Percentiles rank a stretch among this genome's conserved stretches.
These are phyloP conservation scores for Metschnikowia reukaufii DNA, from an alignment of 805 yeast genomes.

Conservation along the genomic window DNA sequence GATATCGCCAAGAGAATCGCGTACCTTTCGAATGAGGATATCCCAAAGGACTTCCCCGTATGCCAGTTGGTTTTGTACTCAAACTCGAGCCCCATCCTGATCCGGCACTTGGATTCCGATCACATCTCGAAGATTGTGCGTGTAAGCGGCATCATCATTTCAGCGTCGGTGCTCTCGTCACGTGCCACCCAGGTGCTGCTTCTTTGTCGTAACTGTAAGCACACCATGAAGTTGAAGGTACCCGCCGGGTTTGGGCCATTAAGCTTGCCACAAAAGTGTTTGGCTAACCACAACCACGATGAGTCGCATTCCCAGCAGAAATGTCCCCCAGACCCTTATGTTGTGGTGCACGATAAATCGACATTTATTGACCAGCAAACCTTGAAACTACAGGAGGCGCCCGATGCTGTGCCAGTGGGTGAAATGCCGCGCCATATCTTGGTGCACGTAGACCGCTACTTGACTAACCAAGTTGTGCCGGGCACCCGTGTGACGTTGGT, in stretches of 20 bases:
- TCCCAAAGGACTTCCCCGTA: conserved; percentile 60
- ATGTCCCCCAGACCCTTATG: conserved; percentile 92
- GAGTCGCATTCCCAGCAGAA: conserved; percentile 46
- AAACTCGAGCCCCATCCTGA: conserved; percentile 66
- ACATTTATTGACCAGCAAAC: conserved; percentile 94
- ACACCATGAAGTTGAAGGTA: conserved; percentile 64
- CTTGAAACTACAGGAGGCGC: conserved; percentile 92
- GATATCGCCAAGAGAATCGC: conserved; percentile 80
- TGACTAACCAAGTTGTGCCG: conserved; percentile 89
- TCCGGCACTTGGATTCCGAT: conserved; percentile 81
- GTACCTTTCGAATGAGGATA: conserved; percentile 51
- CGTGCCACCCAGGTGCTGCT: conserved; percentile 82
- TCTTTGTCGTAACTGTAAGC: conserved; percentile 86
- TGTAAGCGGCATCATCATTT: conserved; percentile 88
- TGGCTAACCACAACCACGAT: conserved; percentile 42
- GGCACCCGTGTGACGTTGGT: conserved; percentile 91
- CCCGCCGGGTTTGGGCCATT: conserved; percentile 70
- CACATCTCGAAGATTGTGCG: conserved; percentile 88
- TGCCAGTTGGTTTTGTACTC: conserved; percentile 82
- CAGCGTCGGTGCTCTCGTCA: conserved; percentile 84
- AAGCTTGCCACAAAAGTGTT: conserved; percentile 66
- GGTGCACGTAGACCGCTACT: conserved; percentile 82
- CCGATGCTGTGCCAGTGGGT: conserved; percentile 98
- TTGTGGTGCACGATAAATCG: conserved; percentile 90
- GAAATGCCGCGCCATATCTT: conserved; percentile 96